Conservation (phyloP, 441 rosid species). For the Populus hybrid region DNA sequence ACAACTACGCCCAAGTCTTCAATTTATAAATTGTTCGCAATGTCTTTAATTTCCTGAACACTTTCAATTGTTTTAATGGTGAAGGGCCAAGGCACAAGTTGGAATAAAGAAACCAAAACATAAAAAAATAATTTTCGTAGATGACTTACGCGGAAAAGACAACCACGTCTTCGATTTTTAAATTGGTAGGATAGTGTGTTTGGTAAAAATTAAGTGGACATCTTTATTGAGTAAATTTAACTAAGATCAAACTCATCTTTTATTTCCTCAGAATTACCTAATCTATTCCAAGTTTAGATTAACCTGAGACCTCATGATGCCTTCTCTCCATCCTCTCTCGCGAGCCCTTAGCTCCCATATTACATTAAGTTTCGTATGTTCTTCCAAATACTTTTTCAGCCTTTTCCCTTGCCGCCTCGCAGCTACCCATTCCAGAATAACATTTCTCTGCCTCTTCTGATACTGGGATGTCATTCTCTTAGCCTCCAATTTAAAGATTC, state of each 20-base stretch:
- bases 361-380: slow-evolving; percentile 56
- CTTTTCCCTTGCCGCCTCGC: slow-evolving; percentile 80
- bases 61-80: too few relatives aligned
- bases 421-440: slow-evolving; percentile 80
- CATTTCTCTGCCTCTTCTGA: slow-evolving; percentile 87
- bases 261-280: background rate
- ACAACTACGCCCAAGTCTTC: too few relatives aligned
- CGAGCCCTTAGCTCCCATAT: slow-evolving; percentile 75
- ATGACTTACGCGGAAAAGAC: too few relatives aligned
- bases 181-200: background rate
- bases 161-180: too few relatives aligned
- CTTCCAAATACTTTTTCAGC: slow-evolving; percentile 49
- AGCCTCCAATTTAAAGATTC: slow-evolving; percentile 46
- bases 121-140: too few relatives aligned
- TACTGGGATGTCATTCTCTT: slow-evolving; percentile 76
- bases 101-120: too few relatives aligned
- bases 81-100: too few relatives aligned
- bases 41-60: too few relatives aligned
- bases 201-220: too few relatives aligned
- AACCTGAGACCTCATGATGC: slow-evolving; percentile 17
- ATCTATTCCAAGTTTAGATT: background rate
- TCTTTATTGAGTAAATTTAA: background rate
- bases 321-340: slow-evolving; percentile 67
- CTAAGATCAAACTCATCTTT: background rate
- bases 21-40: too few relatives aligned